Evolutionary conservation across 148 eudicot species (phyloP).

Genomic region (Arbutus unedo): DNA sequence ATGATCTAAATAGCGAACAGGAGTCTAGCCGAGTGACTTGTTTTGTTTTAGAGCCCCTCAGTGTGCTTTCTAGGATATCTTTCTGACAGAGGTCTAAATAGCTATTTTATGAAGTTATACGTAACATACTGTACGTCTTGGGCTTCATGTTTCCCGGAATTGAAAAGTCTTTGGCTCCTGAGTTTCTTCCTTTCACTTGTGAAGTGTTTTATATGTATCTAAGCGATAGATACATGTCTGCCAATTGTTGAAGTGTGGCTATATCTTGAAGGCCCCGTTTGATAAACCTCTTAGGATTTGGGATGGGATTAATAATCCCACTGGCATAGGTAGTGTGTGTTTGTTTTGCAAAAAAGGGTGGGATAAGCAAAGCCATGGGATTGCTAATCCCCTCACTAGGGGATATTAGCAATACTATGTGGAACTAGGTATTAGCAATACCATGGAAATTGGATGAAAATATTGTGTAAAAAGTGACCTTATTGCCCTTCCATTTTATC

Average conservation of each 20-base stretch:
- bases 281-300: no score
- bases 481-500: no score
- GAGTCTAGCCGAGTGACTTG: neutral
- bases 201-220: neutral
- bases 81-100: neutral
- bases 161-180: neutral
- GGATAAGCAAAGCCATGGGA: no score
- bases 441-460: no score
- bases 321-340: no score
- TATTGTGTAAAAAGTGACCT: no score
- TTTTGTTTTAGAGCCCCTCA: neutral
- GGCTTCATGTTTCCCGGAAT: neutral
- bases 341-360: no score
- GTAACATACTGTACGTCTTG: neutral
- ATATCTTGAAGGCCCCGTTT: no score
- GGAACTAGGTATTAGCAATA: no score
- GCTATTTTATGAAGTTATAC: neutral
- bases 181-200: neutral
- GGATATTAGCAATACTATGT: no score
- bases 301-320: no score
- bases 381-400: no score
- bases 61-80: neutral
- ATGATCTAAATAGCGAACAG: neutral
- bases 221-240: neutral
- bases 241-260: neutral